phyloP scores from a whole-genome alignment of 352 stramenopile genomes.

The Phytophthora lateralis region DNA sequence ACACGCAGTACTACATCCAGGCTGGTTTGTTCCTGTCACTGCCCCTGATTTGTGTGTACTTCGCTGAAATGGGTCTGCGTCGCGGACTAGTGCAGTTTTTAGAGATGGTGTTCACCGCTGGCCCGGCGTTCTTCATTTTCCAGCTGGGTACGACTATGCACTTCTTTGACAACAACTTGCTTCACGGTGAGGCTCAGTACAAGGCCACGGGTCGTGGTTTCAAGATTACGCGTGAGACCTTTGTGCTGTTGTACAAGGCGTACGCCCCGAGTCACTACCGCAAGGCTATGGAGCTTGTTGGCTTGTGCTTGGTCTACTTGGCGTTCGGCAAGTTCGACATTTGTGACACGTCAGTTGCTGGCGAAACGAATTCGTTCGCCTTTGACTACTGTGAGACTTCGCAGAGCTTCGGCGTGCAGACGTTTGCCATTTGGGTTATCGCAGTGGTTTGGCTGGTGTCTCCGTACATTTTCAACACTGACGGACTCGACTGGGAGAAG shows the following conservation, averaged over 20 bases:
- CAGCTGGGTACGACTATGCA: constrained; percentile 86
- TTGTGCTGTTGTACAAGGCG: constrained; percentile 83
- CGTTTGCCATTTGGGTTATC: constrained; percentile 84
- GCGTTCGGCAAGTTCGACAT: constrained; percentile 75
- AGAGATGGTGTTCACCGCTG: constrained; percentile 79
- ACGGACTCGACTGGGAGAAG: constrained; percentile 85
- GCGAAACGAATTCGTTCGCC: constrained; percentile 50
- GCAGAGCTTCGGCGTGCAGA: constrained; percentile 81
- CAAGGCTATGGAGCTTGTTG: constrained; percentile 80
- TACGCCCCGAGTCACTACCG: constrained; percentile 78
- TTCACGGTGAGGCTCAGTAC: constrained; percentile 82
- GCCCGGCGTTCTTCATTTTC: constrained; percentile 83
- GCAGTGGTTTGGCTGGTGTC: constrained; percentile 73
- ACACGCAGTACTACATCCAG: constrained; percentile 89
- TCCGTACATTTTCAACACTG: constrained; percentile 88
- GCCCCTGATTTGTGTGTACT: constrained; percentile 79
- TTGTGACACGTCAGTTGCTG: constrained; percentile 49
- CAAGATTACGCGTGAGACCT: constrained; percentile 85
- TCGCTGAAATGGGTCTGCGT: constrained; percentile 75
- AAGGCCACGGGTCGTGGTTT: constrained; percentile 83
- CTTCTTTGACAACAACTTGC: constrained; percentile 87
- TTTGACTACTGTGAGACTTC: constrained; percentile 73
- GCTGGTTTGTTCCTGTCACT: constrained; percentile 81
- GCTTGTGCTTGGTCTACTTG: constrained; percentile 77
- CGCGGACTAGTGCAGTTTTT: constrained; percentile 75